phyloP scores from a whole-genome alignment of 2,329 filamentous ascomycete species.

The Mariannaea sp. region DNA sequence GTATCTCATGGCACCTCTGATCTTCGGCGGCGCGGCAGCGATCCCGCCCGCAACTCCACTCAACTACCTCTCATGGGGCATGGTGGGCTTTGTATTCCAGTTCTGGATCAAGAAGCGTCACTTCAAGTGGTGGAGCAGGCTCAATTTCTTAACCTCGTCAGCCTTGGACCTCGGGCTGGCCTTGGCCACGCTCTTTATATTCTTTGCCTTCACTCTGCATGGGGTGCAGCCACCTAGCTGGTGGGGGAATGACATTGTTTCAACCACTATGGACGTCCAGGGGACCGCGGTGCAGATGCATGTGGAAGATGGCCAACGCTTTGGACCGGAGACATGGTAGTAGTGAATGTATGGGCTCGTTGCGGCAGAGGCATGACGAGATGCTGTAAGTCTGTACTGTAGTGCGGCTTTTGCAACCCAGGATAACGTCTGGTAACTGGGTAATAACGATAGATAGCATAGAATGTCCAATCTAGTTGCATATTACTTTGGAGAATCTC shows the following conservation, averaged over 20 bases:
- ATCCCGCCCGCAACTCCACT: conserved; percentile 72
- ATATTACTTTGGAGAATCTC: too few relatives aligned
- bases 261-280: conserved; percentile 64
- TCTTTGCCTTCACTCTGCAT: conserved; percentile 70
- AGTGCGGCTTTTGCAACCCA: too few relatives aligned
- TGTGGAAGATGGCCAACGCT: conserved; percentile 59
- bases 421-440: too few relatives aligned
- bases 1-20: conserved; percentile 64
- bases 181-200: conserved; percentile 69
- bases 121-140: conserved; percentile 73
- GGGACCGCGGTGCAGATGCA: conserved; percentile 62
- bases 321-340: conserved; percentile 64
- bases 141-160: conserved; percentile 74
- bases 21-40: conserved; percentile 62
- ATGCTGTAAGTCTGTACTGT: neutral
- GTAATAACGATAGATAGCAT: too few relatives aligned
- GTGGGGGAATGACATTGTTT: conserved; percentile 69
- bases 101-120: conserved; percentile 66
- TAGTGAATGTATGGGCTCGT: conserved; percentile 5
- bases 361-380: neutral
- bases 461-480: too few relatives aligned
- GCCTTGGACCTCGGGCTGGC: conserved; percentile 72
- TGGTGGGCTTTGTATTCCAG: conserved; percentile 74
- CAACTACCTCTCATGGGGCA: conserved; percentile 75
- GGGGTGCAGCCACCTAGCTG: conserved; percentile 66